A percentile compares a stretch with the other conserved stretches of the same genome.
phyloP scores from a whole-genome alignment of 129 eudicot species.

The Centrapalus pauciflorus region DNA sequence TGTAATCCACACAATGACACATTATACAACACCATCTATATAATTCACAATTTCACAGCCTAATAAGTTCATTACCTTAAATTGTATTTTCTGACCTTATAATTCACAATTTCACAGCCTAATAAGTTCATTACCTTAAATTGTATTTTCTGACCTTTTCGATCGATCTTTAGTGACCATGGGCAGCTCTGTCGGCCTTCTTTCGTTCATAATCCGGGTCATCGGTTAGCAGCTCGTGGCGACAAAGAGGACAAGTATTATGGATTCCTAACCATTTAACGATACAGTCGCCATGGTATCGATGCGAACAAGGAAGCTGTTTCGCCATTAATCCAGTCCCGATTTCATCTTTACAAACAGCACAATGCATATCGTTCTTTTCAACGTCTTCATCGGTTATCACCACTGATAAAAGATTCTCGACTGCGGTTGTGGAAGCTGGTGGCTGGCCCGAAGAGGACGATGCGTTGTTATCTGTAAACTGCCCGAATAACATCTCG shows the following conservation, averaged over 20 bases:
- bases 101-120: slow-evolving; percentile 27
- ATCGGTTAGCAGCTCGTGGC: slow-evolving; percentile 55
- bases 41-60: slow-evolving; percentile 24
- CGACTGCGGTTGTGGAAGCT: slow-evolving; percentile 41
- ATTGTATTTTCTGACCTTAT: not conserved
- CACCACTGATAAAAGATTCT: slow-evolving; percentile 35
- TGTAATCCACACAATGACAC: slow-evolving; percentile 10
- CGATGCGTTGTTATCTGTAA: slow-evolving; percentile 32
- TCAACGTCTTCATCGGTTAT: slow-evolving; percentile 31
- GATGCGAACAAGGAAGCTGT: slow-evolving; percentile 52
- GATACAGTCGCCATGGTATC: slow-evolving; percentile 62
- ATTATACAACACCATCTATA: not conserved
- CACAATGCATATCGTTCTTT: slow-evolving; percentile 36
- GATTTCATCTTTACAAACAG: slow-evolving; percentile 60
- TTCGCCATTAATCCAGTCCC: slow-evolving; percentile 40
- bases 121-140: slow-evolving; percentile 3
- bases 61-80: slow-evolving; percentile 6
- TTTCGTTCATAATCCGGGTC: slow-evolving; percentile 50
- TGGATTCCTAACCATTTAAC: slow-evolving; percentile 52
- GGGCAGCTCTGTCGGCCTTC: slow-evolving; percentile 28
- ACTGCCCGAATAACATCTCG: slow-evolving; percentile 44
- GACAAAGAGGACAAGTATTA: slow-evolving; percentile 72
- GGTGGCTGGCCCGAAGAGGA: slow-evolving; percentile 41
- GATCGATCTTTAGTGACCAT: slow-evolving; percentile 7
- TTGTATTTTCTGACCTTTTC: not conserved